These are phyloP conservation scores for Rhynchospora pubera DNA, from an alignment of 176 grass and related monocot species.

Conservation along the genomic window DNA sequence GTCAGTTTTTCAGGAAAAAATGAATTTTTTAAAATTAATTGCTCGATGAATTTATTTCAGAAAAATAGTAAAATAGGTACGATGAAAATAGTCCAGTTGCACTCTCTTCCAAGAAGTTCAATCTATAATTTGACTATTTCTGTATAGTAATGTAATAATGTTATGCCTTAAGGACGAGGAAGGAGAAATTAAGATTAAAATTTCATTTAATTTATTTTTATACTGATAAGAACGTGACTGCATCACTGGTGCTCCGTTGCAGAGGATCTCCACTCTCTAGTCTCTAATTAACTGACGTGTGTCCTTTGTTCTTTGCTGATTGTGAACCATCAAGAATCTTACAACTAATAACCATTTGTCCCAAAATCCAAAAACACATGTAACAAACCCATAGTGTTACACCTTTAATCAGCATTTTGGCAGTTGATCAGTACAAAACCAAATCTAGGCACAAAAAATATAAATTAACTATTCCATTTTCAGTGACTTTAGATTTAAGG, in stretches of 20 bases:
- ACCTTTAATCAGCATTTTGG: conserved; percentile 2
- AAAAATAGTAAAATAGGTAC: background rate
- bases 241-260: background rate
- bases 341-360: background rate
- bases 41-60: background rate
- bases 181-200: too few species aligned
- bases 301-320: background rate
- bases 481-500: background rate
- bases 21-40: background rate
- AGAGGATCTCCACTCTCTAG: background rate
- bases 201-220: background rate
- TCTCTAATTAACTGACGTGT: background rate
- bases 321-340: conserved; percentile 1
- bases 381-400: background rate
- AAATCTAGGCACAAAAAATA: conserved; percentile 4
- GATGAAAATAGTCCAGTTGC: background rate
- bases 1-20: background rate
- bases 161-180: too few species aligned
- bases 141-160: too few species aligned
- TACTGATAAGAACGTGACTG: background rate
- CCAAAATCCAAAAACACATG: background rate
- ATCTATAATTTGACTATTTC: too few species aligned
- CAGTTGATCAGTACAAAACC: background rate
- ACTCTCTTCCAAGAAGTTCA: background rate
- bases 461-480: background rate